These are phyloP conservation scores for Serendipita vermifera DNA, from an alignment of 768 basidiomycete species.

Conservation along the genomic window DNA sequence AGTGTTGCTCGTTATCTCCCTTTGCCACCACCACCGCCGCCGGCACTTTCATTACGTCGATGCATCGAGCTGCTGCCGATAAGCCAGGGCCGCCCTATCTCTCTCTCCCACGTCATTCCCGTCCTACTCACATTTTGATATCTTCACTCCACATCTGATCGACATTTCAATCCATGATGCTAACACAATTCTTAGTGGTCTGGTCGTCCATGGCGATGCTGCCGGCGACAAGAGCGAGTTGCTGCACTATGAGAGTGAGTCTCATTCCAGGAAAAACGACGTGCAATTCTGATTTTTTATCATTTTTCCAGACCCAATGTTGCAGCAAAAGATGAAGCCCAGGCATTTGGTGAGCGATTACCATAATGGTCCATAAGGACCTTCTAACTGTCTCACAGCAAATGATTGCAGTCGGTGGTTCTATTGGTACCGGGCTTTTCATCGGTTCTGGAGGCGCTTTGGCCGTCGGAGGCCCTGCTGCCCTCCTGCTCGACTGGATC, in stretches of 20 bases:
- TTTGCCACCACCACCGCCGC: no score
- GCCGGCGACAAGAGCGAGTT: background rate
- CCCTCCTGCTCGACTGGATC: slow-evolving; percentile 23
- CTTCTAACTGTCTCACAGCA: no score
- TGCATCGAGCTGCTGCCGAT: no score
- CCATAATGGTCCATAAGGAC: no score
- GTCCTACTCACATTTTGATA: background rate
- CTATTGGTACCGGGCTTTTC: slow-evolving; percentile 23
- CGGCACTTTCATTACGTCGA: no score
- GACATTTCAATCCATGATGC: background rate
- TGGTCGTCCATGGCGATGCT: background rate
- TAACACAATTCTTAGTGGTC: background rate
- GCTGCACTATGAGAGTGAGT: background rate
- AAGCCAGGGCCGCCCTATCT: no score
- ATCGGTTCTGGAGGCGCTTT: slow-evolving; percentile 22
- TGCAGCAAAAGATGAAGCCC: slow-evolving; percentile 26
- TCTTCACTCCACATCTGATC: background rate
- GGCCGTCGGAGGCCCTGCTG: slow-evolving; percentile 22
- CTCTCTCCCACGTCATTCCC: background rate
- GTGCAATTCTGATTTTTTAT: no score
- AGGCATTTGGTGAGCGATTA: no score
- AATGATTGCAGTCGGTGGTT: slow-evolving; percentile 11
- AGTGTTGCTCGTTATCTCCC: background rate
- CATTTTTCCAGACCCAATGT: slow-evolving; percentile 15
- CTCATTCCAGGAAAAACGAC: slow-evolving; percentile 10